Evolutionary conservation across 176 grass and related monocot genomes (phyloP), one percentile per base, ranked within the genome.

Genomic region (Oryza officinalis): DNA sequence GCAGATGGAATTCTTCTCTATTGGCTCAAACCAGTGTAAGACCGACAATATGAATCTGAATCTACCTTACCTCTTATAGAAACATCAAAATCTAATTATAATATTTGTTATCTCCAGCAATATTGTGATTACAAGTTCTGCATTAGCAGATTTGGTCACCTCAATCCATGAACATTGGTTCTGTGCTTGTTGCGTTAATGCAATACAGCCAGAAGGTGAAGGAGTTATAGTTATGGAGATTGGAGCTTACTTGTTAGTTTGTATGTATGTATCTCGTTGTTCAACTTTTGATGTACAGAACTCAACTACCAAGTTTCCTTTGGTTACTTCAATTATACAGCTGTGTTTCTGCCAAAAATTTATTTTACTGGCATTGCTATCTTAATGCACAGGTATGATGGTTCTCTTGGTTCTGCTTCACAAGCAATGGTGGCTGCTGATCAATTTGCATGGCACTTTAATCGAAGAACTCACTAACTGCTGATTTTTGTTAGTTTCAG

Each of bases 131-230:
- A n/a, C 45, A 76, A 80, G 4, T 72, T 87, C 4, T 73, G 20
- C 10, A 57, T 78, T 67, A 79, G 31, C 81, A 98, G 92, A 98
- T 91, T 63, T 93, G 81, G 92, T 93, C 61, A 95, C 91, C 59
- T 98, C 96, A 40, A 95, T 93, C 83, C 85, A 95, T 37, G 96
- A 92, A 38, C 83, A 93, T 37, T 93, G 91, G 92, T 98, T 93
- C 72, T 92, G 84, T 66, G 91, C 86, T 33, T 87, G 92, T 49
- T 92, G 92, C 2, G 76, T 98, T 37, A 95, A 98, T 46, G 73
- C 85, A 57, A 69, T 65, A 84, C 88, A 90, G 66, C 77, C 89
- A 38, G 92, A 73, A 31, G 96, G 92, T 43, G 92, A 95, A 93
- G 96, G 96, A 65, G 89, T 75, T 76, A 85, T 95, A 70, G 25